Evolutionary conservation across 225 moss, liverwort and hornwort genomes (phyloP).

Genomic region (Takakia lepidozioides): DNA sequence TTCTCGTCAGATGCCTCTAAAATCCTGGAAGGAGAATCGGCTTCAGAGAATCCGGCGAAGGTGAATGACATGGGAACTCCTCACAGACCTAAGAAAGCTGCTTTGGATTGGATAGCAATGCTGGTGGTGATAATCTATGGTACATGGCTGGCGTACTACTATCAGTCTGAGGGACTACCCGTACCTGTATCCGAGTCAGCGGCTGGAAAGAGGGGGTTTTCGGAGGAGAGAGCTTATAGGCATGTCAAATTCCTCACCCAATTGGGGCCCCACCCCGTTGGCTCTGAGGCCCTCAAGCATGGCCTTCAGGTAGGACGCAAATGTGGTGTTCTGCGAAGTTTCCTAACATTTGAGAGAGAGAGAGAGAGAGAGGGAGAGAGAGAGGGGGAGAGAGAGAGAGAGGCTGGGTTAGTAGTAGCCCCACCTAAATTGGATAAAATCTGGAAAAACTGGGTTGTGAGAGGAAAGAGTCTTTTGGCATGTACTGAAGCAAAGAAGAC

Average conservation of each 20-base stretch:
- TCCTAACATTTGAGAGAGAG: no score
- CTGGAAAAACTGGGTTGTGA: not conserved
- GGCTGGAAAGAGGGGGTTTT: slow-evolving; percentile 57
- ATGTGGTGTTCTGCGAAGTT: no score
- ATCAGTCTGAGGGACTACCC: slow-evolving; percentile 47
- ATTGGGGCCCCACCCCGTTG: slow-evolving; percentile 82
- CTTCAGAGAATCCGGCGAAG: no score
- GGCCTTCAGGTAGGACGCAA: slow-evolving; percentile 81
- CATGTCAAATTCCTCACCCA: slow-evolving; percentile 50
- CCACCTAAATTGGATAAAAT: not conserved
- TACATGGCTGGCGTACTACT: slow-evolving; percentile 36
- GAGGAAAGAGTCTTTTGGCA: no score
- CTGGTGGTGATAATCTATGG: slow-evolving; percentile 37
- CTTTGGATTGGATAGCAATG: slow-evolving; percentile 69
- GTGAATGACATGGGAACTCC: no score
- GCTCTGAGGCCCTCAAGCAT: slow-evolving; percentile 43
- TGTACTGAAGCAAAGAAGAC: no score
- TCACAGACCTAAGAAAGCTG: slow-evolving; percentile 23
- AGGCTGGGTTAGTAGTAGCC: not conserved
- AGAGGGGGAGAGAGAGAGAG: not conserved
- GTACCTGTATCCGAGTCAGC: slow-evolving; percentile 35
- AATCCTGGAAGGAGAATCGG: no score
- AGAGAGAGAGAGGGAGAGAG: no score
- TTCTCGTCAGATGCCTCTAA: no score
- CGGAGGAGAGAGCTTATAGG: slow-evolving; percentile 57